A percentile compares a stretch with the other conserved stretches of the same genome.
Evolutionary conservation across 164 flowering plant species (phyloP).

Genomic region (Kingdonia uniflora): DNA sequence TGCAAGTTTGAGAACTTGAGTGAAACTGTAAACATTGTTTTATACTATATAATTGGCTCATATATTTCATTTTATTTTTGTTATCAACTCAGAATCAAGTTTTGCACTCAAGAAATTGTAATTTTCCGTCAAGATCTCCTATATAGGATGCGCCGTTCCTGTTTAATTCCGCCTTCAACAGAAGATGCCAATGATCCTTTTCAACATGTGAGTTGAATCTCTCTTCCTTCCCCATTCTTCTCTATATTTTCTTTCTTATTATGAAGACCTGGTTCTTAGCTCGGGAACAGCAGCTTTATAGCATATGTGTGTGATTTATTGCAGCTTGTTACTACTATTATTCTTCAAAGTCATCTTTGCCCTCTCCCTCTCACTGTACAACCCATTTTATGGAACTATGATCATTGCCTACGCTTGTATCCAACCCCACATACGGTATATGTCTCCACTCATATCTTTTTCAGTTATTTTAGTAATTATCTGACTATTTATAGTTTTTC

Average conservation of each 20-base stretch:
- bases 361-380: slow-evolving; percentile 91
- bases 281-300: neutral
- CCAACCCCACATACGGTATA: slow-evolving; percentile 93
- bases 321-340: slow-evolving; percentile 95
- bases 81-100: slow-evolving; percentile 58
- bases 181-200: slow-evolving; percentile 92
- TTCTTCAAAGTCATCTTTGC: slow-evolving; percentile 93
- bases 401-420: slow-evolving; percentile 76
- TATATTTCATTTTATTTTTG: neutral
- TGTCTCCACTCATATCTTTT: no score
- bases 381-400: slow-evolving; percentile 91
- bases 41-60: no score
- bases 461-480: neutral
- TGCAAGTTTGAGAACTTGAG: no score
- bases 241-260: neutral
- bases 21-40: no score
- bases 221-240: neutral
- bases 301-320: slow-evolving; percentile 5
- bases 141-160: slow-evolving; percentile 85
- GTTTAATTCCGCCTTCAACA: slow-evolving; percentile 70
- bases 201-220: slow-evolving; percentile 57
- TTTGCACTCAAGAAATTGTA: slow-evolving; percentile 86
- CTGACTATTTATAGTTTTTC: no score
- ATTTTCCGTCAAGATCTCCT: slow-evolving; percentile 88
- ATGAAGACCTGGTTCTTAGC: neutral